Conservation (phyloP, 257 asterid genomes). For the Cruciata laevipes region DNA sequence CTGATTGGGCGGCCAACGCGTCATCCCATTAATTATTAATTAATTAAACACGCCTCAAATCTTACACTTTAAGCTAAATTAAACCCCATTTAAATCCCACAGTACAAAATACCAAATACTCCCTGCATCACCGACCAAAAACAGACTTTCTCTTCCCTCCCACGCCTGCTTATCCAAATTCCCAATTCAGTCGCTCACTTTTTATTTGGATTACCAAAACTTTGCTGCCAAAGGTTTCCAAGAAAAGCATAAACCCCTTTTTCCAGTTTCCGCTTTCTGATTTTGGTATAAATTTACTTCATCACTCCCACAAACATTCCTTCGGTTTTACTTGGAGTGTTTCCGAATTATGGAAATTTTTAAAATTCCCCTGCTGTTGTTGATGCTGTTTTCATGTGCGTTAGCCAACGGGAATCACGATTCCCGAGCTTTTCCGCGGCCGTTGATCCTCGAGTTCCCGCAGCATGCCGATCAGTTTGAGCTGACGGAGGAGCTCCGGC, state of each 20-base stretch:
- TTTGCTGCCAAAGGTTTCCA: constrained; percentile 11
- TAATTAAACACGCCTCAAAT: not conserved
- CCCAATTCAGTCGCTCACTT: not conserved
- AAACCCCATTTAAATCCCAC: not conserved
- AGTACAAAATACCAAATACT: not conserved
- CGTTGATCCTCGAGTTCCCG: constrained; percentile 29
- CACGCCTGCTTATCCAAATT: not conserved
- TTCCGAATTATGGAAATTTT: constrained; percentile 26
- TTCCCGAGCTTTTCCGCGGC: constrained; percentile 15
- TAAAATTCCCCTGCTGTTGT: constrained; percentile 18
- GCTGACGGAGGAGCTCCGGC: constrained; percentile 23
- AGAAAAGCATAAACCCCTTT: constrained; percentile 26
- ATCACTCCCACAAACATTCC: not conserved
- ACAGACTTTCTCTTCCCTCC: not conserved
- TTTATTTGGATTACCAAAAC: not conserved
- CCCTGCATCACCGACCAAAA: constrained; percentile 1
- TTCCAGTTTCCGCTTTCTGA: not conserved
- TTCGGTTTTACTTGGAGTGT: not conserved
- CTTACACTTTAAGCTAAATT: not conserved
- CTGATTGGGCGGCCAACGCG: constrained; percentile 3
- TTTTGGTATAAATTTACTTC: not conserved
- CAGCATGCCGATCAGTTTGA: constrained; percentile 31
- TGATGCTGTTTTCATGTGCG: constrained; percentile 28
- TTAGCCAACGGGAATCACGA: constrained; percentile 21
- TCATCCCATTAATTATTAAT: too few relatives aligned